Base-by-base conservation (phyloP, 805 yeast species). In the Blastobotrys robertii region DNA sequence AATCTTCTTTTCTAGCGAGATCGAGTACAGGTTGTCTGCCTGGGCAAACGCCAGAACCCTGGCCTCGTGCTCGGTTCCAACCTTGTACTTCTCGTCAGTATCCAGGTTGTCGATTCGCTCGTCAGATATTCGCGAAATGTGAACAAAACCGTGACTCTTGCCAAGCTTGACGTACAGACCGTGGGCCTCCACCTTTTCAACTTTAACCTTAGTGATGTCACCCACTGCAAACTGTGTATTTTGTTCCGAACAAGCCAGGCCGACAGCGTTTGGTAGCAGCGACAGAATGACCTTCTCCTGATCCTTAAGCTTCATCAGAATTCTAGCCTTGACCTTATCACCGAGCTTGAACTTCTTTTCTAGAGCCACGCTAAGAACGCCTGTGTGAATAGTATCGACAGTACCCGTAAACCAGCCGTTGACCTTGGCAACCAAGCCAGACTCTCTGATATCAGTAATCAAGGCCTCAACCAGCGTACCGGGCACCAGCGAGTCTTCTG, bases 401-500 rank as follows among this genome's bases (percentile, higher is more conserved):
- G 88, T 75, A 11, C 81, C 94, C 49, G 80, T 78, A 13, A 81
- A 72, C 44, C 84, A 63, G 42, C 95, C 96, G 51, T 79, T 79
- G 0, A 77, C 79, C 57, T 78, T 82, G 49, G 83, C 75, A n/a
- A 72, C 61, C 12, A 85, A 62, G 48, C 98, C 98, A 31, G 73
- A 63, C 7, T 66, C 58, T 22, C 71, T 61, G 14, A 77, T 72
- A 7, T 76, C 78, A 14, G 81, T 71, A 14, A 87, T 73, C 25
- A 80, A 63, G 5, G 87, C 83, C 45, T 83, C 86, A 8, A 88
- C 85, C 8, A 79, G 56, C 50, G 79, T 74, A 54, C 98, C 99
- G 2, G 99, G 94, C 32, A 83, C 72, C 22, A 88, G 72, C 3
- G 94, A 77, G 25, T 19, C 25, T 54, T 87, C 94, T 14, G 85